Evolutionary conservation across 1,284 basidiomycete species (phyloP).

Genomic region (Moesziomyces antarcticus): DNA sequence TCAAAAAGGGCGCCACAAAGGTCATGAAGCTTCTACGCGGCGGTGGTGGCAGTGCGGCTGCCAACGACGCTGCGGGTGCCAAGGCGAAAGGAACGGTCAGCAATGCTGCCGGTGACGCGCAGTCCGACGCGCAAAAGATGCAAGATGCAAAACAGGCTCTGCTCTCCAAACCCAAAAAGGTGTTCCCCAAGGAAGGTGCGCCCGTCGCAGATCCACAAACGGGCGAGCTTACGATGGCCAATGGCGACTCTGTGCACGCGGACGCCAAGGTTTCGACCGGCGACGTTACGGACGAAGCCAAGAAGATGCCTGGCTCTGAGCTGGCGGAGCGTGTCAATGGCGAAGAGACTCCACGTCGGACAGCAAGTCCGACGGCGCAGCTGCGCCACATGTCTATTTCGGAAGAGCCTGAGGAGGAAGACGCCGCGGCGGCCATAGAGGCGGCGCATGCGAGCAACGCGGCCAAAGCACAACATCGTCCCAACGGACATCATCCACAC

Average conservation of each 20-base stretch:
- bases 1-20: slow-evolving; percentile 50
- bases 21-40: slow-evolving; percentile 55
- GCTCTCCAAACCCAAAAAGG: slow-evolving; percentile 32
- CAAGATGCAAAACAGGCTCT: slow-evolving; percentile 3
- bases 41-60: slow-evolving; percentile 24
- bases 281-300: slow-evolving; percentile 16
- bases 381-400: slow-evolving; percentile 25
- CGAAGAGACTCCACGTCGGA: slow-evolving; percentile 29
- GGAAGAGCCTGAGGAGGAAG: slow-evolving; percentile 30
- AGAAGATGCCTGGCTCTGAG: slow-evolving; percentile 7
- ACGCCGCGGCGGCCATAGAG: slow-evolving; percentile 36
- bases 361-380: slow-evolving; percentile 25
- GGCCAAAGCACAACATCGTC: slow-evolving; percentile 10
- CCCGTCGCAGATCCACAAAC: slow-evolving; percentile 36
- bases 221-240: slow-evolving; percentile 40
- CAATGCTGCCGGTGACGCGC: neutral
- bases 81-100: slow-evolving; percentile 1
- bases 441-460: slow-evolving; percentile 32
- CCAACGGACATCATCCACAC: slow-evolving; percentile 39
- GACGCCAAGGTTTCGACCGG: slow-evolving; percentile 10
- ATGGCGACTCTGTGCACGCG: slow-evolving; percentile 8
- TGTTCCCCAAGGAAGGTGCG: slow-evolving; percentile 45
- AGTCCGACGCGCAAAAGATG: neutral
- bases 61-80: slow-evolving; percentile 11
- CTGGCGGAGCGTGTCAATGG: slow-evolving; percentile 1